phyloP scores from a whole-genome alignment of 257 asterid genomes.

The Nicotiana attenuata region DNA sequence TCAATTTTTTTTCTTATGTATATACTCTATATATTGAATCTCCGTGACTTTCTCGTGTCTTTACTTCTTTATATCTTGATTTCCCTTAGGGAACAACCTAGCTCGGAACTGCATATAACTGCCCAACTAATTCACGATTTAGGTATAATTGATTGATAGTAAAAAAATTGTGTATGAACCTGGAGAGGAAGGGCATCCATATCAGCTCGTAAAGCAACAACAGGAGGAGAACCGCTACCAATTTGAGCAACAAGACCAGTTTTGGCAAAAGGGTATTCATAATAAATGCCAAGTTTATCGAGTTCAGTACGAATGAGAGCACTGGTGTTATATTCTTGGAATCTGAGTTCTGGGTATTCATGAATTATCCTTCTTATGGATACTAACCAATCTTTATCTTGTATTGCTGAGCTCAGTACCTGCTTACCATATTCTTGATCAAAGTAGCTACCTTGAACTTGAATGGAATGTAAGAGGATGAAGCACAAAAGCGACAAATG shows the following conservation, averaged over 20 bases:
- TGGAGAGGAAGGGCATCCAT: slow-evolving; percentile 88
- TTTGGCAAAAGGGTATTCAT: slow-evolving; percentile 64
- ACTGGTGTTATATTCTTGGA: slow-evolving; percentile 70
- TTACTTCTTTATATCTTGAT: too few relatives aligned
- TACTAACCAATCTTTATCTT: slow-evolving; percentile 50
- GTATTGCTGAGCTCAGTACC: slow-evolving; percentile 48
- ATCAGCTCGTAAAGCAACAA: slow-evolving; percentile 83
- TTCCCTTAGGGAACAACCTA: background rate
- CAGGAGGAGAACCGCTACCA: slow-evolving; percentile 64
- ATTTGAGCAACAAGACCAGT: slow-evolving; percentile 85
- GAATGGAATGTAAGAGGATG: background rate
- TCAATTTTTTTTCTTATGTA: too few relatives aligned
- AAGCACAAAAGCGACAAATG: slow-evolving; percentile 12
- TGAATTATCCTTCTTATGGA: slow-evolving; percentile 70
- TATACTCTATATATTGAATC: background rate
- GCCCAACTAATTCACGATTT: background rate
- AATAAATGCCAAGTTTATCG: slow-evolving; percentile 51
- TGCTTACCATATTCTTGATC: slow-evolving; percentile 35
- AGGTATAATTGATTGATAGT: background rate
- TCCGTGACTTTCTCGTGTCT: too few relatives aligned
- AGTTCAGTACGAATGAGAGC: slow-evolving; percentile 68
- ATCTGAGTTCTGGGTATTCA: slow-evolving; percentile 74
- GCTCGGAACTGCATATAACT: background rate
- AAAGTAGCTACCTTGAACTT: background rate
- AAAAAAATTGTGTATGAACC: slow-evolving; percentile 21